A percentile compares a stretch with the other conserved stretches of the same genome.
Evolutionary conservation across 352 stramenopile species (phyloP).

Genomic region (Elongisporangium undulatum): DNA sequence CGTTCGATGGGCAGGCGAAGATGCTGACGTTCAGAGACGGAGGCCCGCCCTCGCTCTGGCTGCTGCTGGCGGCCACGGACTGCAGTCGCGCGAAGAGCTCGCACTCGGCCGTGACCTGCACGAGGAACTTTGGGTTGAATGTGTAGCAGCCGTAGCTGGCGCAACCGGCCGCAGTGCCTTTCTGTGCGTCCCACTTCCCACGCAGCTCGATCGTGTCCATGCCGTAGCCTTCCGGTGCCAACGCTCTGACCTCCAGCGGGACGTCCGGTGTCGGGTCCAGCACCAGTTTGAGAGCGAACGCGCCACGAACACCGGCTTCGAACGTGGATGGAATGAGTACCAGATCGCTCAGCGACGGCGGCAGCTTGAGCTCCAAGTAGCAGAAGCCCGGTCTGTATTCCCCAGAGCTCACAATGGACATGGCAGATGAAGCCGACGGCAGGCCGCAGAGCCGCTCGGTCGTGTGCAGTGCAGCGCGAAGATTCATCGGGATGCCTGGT

Average conservation of each 20-base stretch:
- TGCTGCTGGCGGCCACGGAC: constrained; percentile 9
- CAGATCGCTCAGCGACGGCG: constrained; percentile 27
- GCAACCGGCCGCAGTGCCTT: constrained; percentile 62
- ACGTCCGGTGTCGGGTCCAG: constrained; percentile 41
- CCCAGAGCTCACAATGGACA: constrained; percentile 54
- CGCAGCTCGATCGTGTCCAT: constrained; percentile 35
- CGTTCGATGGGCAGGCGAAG: constrained; percentile 54
- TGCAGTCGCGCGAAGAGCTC: constrained; percentile 49
- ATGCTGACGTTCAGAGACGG: constrained; percentile 74
- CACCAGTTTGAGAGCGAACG: constrained; percentile 57
- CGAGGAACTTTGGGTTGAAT: constrained; percentile 76
- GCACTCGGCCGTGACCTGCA: constrained; percentile 47
- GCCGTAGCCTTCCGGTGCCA: constrained; percentile 51
- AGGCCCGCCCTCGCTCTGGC: not conserved
- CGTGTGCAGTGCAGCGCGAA: constrained; percentile 50
- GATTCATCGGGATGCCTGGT: constrained; percentile 49
- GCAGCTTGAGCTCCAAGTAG: constrained; percentile 49
- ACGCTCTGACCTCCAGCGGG: constrained; percentile 17
- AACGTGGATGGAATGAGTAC: constrained; percentile 80
- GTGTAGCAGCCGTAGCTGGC: constrained; percentile 81
- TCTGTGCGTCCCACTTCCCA: constrained; percentile 46
- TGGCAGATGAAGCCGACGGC: constrained; percentile 12
- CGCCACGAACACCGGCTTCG: constrained; percentile 27
- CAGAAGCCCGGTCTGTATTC: constrained; percentile 81
- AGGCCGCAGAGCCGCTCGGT: constrained; percentile 45